Evolutionary conservation across 371 early-diverging fungal genomes (phyloP).

Genomic region (Capniomyces stellatus): DNA sequence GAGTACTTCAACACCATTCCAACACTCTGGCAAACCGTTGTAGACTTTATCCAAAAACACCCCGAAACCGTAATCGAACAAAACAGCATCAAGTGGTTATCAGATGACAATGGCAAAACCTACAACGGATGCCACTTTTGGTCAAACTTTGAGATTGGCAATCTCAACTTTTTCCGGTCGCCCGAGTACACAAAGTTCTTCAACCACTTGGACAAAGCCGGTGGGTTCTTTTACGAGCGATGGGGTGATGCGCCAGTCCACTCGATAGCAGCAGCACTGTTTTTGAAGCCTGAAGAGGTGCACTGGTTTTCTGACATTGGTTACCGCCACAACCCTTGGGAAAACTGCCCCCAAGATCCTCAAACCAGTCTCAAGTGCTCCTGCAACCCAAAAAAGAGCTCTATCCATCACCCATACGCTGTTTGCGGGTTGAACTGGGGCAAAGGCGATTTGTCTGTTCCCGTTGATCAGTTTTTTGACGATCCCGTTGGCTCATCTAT

Average conservation of each 20-base stretch:
- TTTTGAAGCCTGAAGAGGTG: conserved; percentile 41
- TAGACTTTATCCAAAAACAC: conserved; percentile 24
- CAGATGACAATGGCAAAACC: conserved; percentile 28
- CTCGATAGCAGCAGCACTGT: conserved; percentile 21
- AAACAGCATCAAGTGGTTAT: conserved; percentile 26
- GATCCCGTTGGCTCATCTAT: too few species aligned
- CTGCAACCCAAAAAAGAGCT: neutral
- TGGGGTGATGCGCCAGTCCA: conserved; percentile 98
- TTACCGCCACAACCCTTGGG: conserved; percentile 49
- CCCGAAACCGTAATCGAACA: conserved; percentile 15
- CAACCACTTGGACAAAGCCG: conserved; percentile 56
- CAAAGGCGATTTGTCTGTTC: too few species aligned
- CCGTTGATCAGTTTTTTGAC: too few species aligned
- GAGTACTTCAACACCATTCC: conserved; percentile 61
- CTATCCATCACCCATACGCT: neutral
- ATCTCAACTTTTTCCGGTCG: conserved; percentile 32
- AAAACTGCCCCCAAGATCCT: conserved; percentile 41
- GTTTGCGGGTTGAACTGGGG: neutral
- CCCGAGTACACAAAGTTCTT: conserved; percentile 50
- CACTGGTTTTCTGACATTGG: conserved; percentile 88
- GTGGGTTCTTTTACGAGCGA: conserved; percentile 92
- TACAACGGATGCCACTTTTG: conserved; percentile 85
- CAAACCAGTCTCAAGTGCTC: neutral
- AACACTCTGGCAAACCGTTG: conserved; percentile 42
- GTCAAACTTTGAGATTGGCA: conserved; percentile 92